phyloP scores from a whole-genome alignment of 2,329 filamentous ascomycete species.

The Dissoconium aciculare region DNA sequence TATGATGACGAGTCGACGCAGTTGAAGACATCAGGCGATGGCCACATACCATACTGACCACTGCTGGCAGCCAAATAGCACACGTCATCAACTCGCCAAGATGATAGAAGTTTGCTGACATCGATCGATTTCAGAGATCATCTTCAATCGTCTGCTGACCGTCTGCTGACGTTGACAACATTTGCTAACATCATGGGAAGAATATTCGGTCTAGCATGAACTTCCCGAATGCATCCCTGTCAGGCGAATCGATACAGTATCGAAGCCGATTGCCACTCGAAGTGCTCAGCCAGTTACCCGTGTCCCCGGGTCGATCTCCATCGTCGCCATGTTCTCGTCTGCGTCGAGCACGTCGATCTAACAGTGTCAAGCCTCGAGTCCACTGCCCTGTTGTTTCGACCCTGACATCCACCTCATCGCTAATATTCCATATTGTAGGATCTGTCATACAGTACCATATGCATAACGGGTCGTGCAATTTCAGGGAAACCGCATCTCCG shows the following conservation, averaged over 20 bases:
- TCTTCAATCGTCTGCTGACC: too few species aligned
- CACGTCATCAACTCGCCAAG: too few species aligned
- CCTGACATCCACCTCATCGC: slow-evolving; percentile 58
- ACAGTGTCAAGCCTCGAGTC: slow-evolving; percentile 53
- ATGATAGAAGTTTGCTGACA: too few species aligned
- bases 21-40: too few species aligned
- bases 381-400: slow-evolving; percentile 86
- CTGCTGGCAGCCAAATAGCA: too few species aligned
- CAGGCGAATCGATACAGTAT: slow-evolving; percentile 56
- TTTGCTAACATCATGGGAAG: too few species aligned
- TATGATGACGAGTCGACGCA: too few species aligned
- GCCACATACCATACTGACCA: too few species aligned
- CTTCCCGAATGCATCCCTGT: slow-evolving; percentile 35
- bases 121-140: too few species aligned
- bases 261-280: slow-evolving; percentile 65
- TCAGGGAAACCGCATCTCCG: slow-evolving; percentile 26
- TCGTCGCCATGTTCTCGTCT: slow-evolving; percentile 36
- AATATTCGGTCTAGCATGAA: slow-evolving; percentile 19
- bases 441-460: slow-evolving; percentile 24
- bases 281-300: slow-evolving; percentile 58
- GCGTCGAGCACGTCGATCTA: slow-evolving; percentile 53
- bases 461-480: slow-evolving; percentile 34
- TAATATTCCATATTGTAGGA: slow-evolving; percentile 23
- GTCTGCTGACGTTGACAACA: too few species aligned
- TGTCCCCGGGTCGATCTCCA: slow-evolving; percentile 52